Conservation (phyloP, 495 filamentous ascomycete genomes). For the Parathielavia appendiculata region DNA sequence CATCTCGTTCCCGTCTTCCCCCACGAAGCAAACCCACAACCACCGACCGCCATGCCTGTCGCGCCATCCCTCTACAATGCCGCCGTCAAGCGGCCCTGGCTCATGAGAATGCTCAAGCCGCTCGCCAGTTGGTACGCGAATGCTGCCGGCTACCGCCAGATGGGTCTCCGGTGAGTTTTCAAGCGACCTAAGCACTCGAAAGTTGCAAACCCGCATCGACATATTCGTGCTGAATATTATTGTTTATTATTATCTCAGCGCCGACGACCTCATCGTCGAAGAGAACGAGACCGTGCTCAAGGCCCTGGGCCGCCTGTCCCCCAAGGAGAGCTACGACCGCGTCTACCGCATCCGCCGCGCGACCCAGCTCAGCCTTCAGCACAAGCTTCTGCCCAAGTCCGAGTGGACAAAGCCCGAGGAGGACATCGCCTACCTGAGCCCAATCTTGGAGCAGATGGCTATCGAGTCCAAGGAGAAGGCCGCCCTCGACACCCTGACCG, state of each 20-base stretch:
- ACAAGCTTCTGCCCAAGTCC: constrained; percentile 75
- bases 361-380: constrained; percentile 69
- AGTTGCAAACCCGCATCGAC: neutral
- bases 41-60: constrained; percentile 56
- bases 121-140: constrained; percentile 78
- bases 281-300: constrained; percentile 79
- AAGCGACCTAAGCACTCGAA: neutral
- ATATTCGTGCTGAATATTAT: no score
- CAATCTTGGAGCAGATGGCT: constrained; percentile 41
- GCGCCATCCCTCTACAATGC: constrained; percentile 64
- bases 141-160: constrained; percentile 83
- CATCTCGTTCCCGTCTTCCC: constrained; percentile 13
- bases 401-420: constrained; percentile 63
- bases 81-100: constrained; percentile 78
- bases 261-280: constrained; percentile 89
- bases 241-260: constrained; percentile 46
- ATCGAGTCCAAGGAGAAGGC: constrained; percentile 73
- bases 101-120: constrained; percentile 68
- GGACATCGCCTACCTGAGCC: constrained; percentile 34
- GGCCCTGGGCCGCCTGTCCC: constrained; percentile 82
- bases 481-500: constrained; percentile 74
- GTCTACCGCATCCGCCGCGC: constrained; percentile 93
- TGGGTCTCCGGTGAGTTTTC: constrained; percentile 79
- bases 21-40: constrained; percentile 14
- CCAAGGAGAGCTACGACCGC: constrained; percentile 91